phyloP scores from a whole-genome alignment of 2,329 filamentous ascomycete genomes.

The Xylaria sp. region DNA sequence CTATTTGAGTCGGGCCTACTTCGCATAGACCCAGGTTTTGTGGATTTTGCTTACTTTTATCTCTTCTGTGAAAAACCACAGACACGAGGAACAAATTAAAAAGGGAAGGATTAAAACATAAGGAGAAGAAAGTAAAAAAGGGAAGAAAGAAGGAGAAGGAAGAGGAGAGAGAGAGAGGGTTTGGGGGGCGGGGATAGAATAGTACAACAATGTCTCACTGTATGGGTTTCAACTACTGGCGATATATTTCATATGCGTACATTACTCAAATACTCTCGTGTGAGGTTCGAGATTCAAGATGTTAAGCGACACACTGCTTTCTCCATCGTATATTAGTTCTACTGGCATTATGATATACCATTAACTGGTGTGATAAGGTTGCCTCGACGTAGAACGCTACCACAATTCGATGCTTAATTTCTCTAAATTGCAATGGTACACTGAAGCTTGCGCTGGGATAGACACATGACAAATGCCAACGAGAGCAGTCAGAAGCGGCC shows the following conservation, averaged over 20 bases:
- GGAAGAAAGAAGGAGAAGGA: too few relatives aligned
- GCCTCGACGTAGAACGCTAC: neutral
- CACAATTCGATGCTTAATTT: neutral
- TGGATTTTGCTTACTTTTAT: neutral
- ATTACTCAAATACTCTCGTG: neutral
- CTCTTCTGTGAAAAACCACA: too few relatives aligned
- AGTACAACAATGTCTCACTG: too few relatives aligned
- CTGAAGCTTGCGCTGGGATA: neutral
- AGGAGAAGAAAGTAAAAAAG: too few relatives aligned
- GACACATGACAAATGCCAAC: neutral
- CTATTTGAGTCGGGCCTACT: conserved; percentile 4
- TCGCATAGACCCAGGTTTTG: conserved; percentile 4
- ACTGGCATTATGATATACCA: neutral
- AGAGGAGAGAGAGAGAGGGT: too few relatives aligned
- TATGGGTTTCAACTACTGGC: too few relatives aligned
- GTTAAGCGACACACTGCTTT: neutral
- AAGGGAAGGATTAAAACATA: too few relatives aligned
- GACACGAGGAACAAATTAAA: too few relatives aligned
- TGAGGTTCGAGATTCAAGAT: neutral
- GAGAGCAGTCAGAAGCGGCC: neutral
- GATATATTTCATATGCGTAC: too few relatives aligned
- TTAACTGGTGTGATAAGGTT: neutral
- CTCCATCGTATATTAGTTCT: neutral
- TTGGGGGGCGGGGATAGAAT: too few relatives aligned
- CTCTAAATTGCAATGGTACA: neutral